Evolutionary conservation across 805 yeast genomes (phyloP).

Genomic region (Martiniozyma abietophila): DNA sequence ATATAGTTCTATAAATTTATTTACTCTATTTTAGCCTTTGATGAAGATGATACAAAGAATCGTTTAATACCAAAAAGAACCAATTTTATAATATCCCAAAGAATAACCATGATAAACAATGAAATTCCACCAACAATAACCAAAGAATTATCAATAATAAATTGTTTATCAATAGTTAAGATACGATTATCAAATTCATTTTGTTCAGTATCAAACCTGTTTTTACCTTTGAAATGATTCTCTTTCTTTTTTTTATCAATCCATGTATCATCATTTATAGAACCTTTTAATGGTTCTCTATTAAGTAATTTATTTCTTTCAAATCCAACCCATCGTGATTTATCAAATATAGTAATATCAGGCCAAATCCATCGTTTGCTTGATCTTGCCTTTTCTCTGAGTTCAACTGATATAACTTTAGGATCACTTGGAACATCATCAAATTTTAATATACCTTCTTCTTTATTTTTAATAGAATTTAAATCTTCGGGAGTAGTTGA

Average conservation of each 20-base stretch:
- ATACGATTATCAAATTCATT: slow-evolving; percentile 24
- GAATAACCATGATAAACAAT: slow-evolving; percentile 9
- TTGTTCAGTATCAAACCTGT: slow-evolving; percentile 13
- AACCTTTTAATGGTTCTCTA: too few species aligned
- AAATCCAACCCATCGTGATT: slow-evolving; percentile 38
- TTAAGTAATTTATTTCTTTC: slow-evolving; percentile 43
- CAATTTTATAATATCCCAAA: slow-evolving; percentile 10
- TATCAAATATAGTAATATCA: slow-evolving; percentile 43
- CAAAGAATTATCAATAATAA: slow-evolving; percentile 42
- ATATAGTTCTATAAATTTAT: neutral
- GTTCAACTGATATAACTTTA: slow-evolving; percentile 24
- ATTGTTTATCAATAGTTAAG: slow-evolving; percentile 29
- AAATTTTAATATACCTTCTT: slow-evolving; percentile 11
- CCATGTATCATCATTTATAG: slow-evolving; percentile 28
- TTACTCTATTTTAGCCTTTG: too few species aligned
- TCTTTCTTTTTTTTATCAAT: slow-evolving; percentile 18
- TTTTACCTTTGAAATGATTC: slow-evolving; percentile 8
- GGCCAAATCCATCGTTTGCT: slow-evolving; percentile 39
- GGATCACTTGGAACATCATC: slow-evolving; percentile 28
- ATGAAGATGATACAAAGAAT: too few species aligned
- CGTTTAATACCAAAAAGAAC: too few species aligned
- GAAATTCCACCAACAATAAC: slow-evolving; percentile 22
- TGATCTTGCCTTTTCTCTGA: slow-evolving; percentile 16
- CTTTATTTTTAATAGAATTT: slow-evolving; percentile 13
- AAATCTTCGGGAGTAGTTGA: slow-evolving; percentile 25